Conservation (phyloP, 768 basidiomycete genomes). For the Clavulina sp. region DNA sequence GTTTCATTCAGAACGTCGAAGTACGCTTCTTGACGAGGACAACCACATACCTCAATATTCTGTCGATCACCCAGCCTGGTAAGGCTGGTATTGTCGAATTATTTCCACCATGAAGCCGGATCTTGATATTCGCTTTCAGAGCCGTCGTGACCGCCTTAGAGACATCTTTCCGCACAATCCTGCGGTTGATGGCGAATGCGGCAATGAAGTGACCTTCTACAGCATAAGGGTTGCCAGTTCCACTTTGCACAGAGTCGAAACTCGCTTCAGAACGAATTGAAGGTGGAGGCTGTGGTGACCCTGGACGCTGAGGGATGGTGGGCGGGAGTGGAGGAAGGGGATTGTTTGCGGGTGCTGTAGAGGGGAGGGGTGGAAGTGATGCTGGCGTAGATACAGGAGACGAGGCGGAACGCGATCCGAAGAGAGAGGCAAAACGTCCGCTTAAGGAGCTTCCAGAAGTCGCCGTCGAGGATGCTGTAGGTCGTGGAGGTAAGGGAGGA, state of each 20-base stretch:
- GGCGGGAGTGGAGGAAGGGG: too few species aligned
- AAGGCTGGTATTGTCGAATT: conserved; percentile 17
- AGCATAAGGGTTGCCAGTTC: conserved; percentile 6
- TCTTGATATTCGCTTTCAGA: conserved; percentile 38
- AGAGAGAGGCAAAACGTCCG: conserved; percentile 45
- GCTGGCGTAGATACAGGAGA: conserved; percentile 21
- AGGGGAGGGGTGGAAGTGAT: conserved; percentile 7
- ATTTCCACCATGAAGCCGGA: conserved; percentile 24
- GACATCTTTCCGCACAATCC: conserved; percentile 36
- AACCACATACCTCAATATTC: conserved; percentile 27
- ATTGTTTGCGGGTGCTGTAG: conserved; percentile 4
- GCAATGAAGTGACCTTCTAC: conserved; percentile 30
- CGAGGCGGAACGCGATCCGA: conserved; percentile 17
- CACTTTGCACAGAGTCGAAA: background rate
- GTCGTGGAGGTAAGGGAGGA: conserved; percentile 30
- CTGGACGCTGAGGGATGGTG: conserved; percentile 7
- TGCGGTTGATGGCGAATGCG: conserved; percentile 38
- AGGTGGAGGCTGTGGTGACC: conserved; percentile 10
- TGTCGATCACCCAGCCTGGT: conserved; percentile 42
- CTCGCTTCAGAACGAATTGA: background rate
- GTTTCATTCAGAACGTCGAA: background rate
- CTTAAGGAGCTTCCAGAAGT: conserved; percentile 56
- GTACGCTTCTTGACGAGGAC: conserved; percentile 1
- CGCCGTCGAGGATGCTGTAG: conserved; percentile 19
- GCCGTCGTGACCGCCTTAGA: conserved; percentile 35